Evolutionary conservation across 352 stramenopile genomes (phyloP).

Genomic region (Phytopythium montanum): DNA sequence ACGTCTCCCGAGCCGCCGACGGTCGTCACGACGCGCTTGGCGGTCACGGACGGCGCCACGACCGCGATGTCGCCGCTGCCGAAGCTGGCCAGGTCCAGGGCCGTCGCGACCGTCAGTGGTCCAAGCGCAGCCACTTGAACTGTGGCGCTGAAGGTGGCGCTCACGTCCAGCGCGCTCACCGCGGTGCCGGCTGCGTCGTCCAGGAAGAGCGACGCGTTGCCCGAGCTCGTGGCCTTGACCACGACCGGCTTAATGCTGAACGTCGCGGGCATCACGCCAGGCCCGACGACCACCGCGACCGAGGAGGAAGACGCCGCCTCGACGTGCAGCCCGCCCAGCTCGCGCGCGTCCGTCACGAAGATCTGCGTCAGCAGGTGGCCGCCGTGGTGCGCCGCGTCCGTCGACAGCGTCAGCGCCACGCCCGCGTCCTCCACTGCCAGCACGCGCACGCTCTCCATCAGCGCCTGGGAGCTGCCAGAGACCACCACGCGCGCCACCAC

Average conservation of each 20-base stretch:
- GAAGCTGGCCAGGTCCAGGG: slow-evolving; percentile 7
- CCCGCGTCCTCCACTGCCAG: slow-evolving; percentile 18
- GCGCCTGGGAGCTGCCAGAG: slow-evolving; percentile 44
- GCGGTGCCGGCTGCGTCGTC: slow-evolving; percentile 9
- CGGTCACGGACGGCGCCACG: slow-evolving; percentile 15
- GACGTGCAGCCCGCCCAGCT: slow-evolving; percentile 13
- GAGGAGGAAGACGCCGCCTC: slow-evolving; percentile 8
- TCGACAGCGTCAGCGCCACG: slow-evolving; percentile 41
- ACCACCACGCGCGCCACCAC: slow-evolving; percentile 53
- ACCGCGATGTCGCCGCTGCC: slow-evolving; percentile 23
- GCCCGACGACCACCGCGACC: slow-evolving; percentile 25
- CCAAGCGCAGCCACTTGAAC: slow-evolving; percentile 14
- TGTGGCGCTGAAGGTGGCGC: slow-evolving; percentile 11
- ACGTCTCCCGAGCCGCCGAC: slow-evolving; percentile 29
- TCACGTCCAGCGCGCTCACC: slow-evolving; percentile 3
- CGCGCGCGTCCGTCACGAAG: slow-evolving; percentile 16
- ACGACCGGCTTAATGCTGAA: slow-evolving; percentile 3
- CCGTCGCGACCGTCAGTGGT: slow-evolving; percentile 8
- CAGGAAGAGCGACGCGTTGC: slow-evolving; percentile 18
- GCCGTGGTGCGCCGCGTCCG: slow-evolving; percentile 25
- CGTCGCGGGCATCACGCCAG: slow-evolving; percentile 24
- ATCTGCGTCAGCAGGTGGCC: slow-evolving; percentile 35
- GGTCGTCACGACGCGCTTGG: slow-evolving; percentile 17
- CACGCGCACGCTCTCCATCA: slow-evolving; percentile 32
- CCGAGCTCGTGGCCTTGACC: slow-evolving; percentile 10